These are phyloP conservation scores for Collybiopsis luxurians DNA, from an alignment of 768 basidiomycete genomes.

Conservation along the genomic window DNA sequence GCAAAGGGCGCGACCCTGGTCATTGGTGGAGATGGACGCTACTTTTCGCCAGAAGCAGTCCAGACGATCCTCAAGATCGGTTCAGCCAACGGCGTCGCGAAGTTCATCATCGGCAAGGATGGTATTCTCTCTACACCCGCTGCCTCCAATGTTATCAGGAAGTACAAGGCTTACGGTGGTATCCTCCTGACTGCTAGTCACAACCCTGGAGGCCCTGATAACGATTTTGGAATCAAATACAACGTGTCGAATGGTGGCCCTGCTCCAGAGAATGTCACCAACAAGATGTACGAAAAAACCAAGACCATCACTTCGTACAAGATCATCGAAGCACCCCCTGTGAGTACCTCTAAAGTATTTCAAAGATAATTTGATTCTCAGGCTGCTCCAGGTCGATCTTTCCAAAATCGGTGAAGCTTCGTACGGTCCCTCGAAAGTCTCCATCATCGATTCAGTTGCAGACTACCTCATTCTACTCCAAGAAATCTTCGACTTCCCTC, in stretches of 20 bases:
- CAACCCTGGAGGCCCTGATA: slow-evolving; percentile 97
- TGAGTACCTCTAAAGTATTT: slow-evolving; percentile 33
- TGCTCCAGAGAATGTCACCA: slow-evolving; percentile 94
- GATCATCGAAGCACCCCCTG: slow-evolving; percentile 71
- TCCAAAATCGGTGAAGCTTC: slow-evolving; percentile 74
- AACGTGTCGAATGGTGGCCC: slow-evolving; percentile 98
- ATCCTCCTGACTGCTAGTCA: slow-evolving; percentile 96
- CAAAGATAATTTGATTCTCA: neutral
- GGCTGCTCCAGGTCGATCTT: slow-evolving; percentile 65
- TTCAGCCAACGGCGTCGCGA: slow-evolving; percentile 88
- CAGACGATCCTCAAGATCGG: slow-evolving; percentile 94
- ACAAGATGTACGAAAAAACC: slow-evolving; percentile 91
- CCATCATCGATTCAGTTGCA: slow-evolving; percentile 90
- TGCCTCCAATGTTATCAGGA: slow-evolving; percentile 92
- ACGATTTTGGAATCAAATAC: slow-evolving; percentile 99
- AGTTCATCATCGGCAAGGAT: slow-evolving; percentile 91
- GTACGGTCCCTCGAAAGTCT: slow-evolving; percentile 81
- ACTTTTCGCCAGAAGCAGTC: slow-evolving; percentile 79
- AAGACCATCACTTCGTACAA: slow-evolving; percentile 87
- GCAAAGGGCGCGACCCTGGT: slow-evolving; percentile 81
- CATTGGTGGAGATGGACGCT: slow-evolving; percentile 97
- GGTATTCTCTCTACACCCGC: slow-evolving; percentile 96
- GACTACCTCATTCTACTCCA: slow-evolving; percentile 86
- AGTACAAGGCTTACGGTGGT: slow-evolving; percentile 94
- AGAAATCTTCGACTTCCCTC: slow-evolving; percentile 89